phyloP scores from a whole-genome alignment of 1,284 basidiomycete species.

The Apiotrichum mycotoxinovorans region DNA sequence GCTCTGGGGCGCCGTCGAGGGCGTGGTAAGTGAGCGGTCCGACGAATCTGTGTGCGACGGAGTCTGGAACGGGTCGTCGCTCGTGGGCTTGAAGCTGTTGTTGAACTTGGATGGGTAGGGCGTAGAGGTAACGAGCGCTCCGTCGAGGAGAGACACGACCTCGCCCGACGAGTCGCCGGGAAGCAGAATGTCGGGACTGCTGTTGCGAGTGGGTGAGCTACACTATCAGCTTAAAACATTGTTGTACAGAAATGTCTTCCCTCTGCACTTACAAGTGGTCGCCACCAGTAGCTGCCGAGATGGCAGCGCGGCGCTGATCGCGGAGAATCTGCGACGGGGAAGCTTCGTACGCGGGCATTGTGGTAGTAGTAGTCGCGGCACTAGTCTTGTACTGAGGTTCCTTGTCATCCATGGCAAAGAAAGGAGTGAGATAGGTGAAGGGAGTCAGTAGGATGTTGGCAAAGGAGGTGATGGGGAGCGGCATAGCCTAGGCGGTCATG shows the following conservation, averaged over 20 bases:
- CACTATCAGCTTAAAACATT: background rate
- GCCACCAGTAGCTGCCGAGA: background rate
- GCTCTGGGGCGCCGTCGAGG: conserved; percentile 8
- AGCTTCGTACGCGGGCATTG: background rate
- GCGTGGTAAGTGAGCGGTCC: conserved; percentile 14
- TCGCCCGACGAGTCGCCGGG: background rate
- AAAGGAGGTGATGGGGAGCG: background rate
- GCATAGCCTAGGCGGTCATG: conserved; percentile 2
- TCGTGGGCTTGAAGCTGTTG: background rate
- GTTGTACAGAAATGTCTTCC: background rate
- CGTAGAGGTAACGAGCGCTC: conserved; percentile 7
- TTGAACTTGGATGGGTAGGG: conserved; percentile 7
- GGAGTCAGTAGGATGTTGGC: background rate
- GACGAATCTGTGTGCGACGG: conserved; percentile 14
- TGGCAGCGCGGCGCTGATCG: background rate
- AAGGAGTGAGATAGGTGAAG: background rate
- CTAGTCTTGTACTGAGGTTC: background rate
- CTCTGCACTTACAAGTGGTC: background rate
- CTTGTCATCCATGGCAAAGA: background rate
- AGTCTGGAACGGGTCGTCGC: conserved; percentile 12
- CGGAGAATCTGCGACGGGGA: background rate
- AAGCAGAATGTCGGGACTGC: background rate
- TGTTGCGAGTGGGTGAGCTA: background rate
- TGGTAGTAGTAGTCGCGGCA: background rate
- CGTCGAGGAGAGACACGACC: background rate